Evolutionary conservation across 2,329 filamentous ascomycete species (phyloP).

Genomic region (Arthrobotrys sphaeroides): DNA sequence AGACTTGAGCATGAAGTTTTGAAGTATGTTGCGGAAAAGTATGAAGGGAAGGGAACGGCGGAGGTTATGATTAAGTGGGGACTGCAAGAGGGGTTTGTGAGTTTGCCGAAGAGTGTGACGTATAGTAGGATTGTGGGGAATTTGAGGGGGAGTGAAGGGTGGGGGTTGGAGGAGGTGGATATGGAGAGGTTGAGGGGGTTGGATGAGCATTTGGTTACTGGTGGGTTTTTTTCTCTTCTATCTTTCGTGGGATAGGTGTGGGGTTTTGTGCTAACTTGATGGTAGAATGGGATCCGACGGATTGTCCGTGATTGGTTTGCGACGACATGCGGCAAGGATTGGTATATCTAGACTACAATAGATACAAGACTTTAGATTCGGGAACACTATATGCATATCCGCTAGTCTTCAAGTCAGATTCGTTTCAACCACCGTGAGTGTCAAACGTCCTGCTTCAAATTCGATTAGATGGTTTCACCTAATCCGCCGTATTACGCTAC

Average conservation of each 20-base stretch:
- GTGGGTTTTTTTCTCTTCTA: constrained; percentile 64
- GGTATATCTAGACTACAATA: no score
- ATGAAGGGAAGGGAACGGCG: constrained; percentile 72
- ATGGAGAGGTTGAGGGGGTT: constrained; percentile 71
- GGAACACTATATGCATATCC: no score
- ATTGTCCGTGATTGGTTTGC: constrained; percentile 60
- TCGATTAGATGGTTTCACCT: no score
- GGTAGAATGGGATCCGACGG: constrained; percentile 65
- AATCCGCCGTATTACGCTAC: neutral
- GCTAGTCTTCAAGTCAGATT: no score
- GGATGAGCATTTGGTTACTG: constrained; percentile 78
- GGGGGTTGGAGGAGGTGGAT: constrained; percentile 72
- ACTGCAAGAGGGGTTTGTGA: constrained; percentile 76
- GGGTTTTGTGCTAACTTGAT: neutral
- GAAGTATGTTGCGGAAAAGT: constrained; percentile 71
- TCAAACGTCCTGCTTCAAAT: neutral
- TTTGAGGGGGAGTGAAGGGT: constrained; percentile 67
- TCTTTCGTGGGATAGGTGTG: constrained; percentile 19
- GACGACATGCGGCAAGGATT: no score
- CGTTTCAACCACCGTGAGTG: no score
- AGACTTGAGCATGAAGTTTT: constrained; percentile 75
- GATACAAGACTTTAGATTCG: no score
- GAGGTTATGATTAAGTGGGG: constrained; percentile 83
- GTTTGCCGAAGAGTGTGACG: constrained; percentile 76
- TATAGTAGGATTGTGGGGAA: constrained; percentile 73